A percentile compares a stretch with the other conserved stretches of the same genome.
Conservation (phyloP, 495 filamentous ascomycete species). For the Penicillium soppii region DNA sequence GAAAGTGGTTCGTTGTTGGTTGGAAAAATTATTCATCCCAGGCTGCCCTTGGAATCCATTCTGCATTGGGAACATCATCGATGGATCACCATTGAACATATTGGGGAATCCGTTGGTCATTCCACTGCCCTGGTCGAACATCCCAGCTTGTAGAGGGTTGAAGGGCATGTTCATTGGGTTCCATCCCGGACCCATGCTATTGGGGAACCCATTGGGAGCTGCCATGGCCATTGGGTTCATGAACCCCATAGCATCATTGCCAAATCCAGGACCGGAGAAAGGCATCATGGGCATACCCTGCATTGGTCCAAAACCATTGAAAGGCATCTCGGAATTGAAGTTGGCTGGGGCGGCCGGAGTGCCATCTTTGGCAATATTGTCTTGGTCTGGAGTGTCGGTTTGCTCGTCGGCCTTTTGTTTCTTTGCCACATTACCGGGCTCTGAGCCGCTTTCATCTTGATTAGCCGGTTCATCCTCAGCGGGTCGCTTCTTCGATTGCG, state of each 20-base stretch:
- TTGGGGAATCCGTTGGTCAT: conserved; percentile 32
- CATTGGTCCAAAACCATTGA: conserved; percentile 30
- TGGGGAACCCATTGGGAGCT: conserved; percentile 41
- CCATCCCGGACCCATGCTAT: conserved; percentile 41
- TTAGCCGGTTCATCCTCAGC: conserved; percentile 67
- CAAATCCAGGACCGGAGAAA: conserved; percentile 43
- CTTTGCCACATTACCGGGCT: conserved; percentile 25
- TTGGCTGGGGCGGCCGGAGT: neutral
- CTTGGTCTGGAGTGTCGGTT: neutral
- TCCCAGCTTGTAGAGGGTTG: conserved; percentile 37
- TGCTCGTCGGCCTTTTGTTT: conserved; percentile 36
- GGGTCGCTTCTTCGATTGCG: conserved; percentile 68
- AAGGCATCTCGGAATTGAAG: conserved; percentile 38
- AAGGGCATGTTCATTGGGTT: conserved; percentile 54
- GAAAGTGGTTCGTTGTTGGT: conserved; percentile 71
- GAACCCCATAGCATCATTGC: conserved; percentile 44
- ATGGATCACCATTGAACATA: conserved; percentile 45
- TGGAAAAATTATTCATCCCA: conserved; percentile 55
- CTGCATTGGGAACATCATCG: conserved; percentile 42
- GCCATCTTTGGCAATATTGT: conserved; percentile 14
- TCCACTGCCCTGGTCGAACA: conserved; percentile 45
- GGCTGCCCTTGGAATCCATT: conserved; percentile 30
- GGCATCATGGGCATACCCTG: conserved; percentile 43
- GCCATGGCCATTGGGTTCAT: conserved; percentile 56
- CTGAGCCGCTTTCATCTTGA: conserved; percentile 13